These are phyloP conservation scores for Ustilago sp. DNA, from an alignment of 1,284 basidiomycete genomes.

Conservation along the genomic window DNA sequence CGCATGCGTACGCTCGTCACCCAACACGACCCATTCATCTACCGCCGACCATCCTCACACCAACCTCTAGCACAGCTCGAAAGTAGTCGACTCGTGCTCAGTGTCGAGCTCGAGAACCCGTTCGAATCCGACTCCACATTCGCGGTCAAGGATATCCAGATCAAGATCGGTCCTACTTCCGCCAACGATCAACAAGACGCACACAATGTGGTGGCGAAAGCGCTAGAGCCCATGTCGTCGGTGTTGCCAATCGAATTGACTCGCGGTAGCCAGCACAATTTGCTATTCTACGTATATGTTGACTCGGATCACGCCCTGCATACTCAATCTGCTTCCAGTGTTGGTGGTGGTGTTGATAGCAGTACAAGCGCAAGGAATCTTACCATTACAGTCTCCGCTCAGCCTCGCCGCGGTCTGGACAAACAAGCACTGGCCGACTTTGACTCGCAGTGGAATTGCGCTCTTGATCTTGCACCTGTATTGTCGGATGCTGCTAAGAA, in stretches of 20 bases:
- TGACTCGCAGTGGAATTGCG: conserved; percentile 52
- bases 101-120: conserved; percentile 54
- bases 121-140: conserved; percentile 33
- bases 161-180: conserved; percentile 20
- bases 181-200: conserved; percentile 4
- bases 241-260: conserved; percentile 29
- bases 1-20: conserved; percentile 54
- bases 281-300: conserved; percentile 43
- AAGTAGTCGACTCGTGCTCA: conserved; percentile 37
- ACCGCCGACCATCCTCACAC: conserved; percentile 7
- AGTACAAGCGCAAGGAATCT: conserved; percentile 28
- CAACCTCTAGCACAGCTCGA: conserved; percentile 15
- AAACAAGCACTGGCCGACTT: conserved; percentile 28
- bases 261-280: conserved; percentile 43
- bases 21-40: conserved; percentile 17
- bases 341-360: not conserved
- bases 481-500: conserved; percentile 28
- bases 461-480: conserved; percentile 35
- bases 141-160: conserved; percentile 28
- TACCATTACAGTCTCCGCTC: conserved; percentile 35
- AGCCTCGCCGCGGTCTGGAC: conserved; percentile 14
- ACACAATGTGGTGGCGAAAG: conserved; percentile 10
- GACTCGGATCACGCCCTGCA: conserved; percentile 9
- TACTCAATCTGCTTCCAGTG: not conserved
- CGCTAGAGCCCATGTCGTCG: conserved; percentile 14